Evolutionary conservation across 2,329 filamentous ascomycete species (phyloP), one percentile per base, ranked within the genome.

Genomic region (Calonectria henricotiae): DNA sequence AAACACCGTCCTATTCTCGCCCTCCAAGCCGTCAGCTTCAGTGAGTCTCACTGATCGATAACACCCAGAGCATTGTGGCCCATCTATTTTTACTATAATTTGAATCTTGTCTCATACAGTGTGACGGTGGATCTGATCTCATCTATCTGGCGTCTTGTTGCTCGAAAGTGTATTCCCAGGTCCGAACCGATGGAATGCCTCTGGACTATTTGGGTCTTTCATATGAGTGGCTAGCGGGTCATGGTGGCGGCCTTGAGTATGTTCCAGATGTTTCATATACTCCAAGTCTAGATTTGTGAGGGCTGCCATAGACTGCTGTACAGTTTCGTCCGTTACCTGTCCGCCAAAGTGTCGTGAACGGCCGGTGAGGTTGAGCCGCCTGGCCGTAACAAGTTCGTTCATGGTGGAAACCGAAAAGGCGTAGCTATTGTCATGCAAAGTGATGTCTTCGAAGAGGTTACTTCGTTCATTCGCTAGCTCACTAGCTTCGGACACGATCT

Each of bases 361-460:
- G 3, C 35, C 51, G 9, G 17, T 51, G 7, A 76, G 49, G n/a
- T 76, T 75, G 37, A 76, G 64, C 43, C 69, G 71, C 35, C 76
- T 60, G 9, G 76, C 75, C 11, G 69, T 44, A 35, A 78, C 73
- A 9, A 78, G 72, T 13, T 78, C 75, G 23, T 74, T 75, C 0
- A 78, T 67, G 27, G 75, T 78, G 8, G 74, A 78, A 44, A 78
- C 72, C 5, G 73, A 68, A 62, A 78, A 70, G 39, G 70, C 73
- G 39, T 78, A 76, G 32, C 69, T 72, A 43, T 71, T 77, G 2
- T 75, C 73, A 15, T 67, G 43, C 65, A 78, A 65, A 1, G 72
- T 75, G n/a, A 75, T 71, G 25, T 78, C 76, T 62, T 78, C 76
- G 30, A 77, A 78, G 30, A 77, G 5, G 55, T 78, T 78, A n/a